These are phyloP conservation scores for Sorghum bicolor DNA, from an alignment of 176 grass and related monocot genomes.

Conservation along the genomic window Sorghum_bicolor_NCBIv3 NC_012872.2:64138501-64139000, in stretches of 20 bases:
- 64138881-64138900: neutral
- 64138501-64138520: conserved; percentile 89
- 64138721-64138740: conserved; percentile 37
- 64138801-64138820: conserved; percentile 21
- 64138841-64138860: conserved; percentile 23
- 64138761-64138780: conserved; percentile 23
- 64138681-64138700: conserved; percentile 71
- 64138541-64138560: conserved; percentile 42
- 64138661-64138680: conserved; percentile 71
- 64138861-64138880: conserved; percentile 28
- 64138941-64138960: conserved; percentile 10
- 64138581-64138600: conserved; percentile 57
- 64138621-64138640: conserved; percentile 40
- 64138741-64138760: conserved; percentile 82
- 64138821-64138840: conserved; percentile 19
- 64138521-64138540: conserved; percentile 77
- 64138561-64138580: conserved; percentile 51
- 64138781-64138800: conserved; percentile 22
- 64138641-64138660: conserved; percentile 51
- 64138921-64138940: neutral
- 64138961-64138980: conserved; percentile 23
- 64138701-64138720: conserved; percentile 39
- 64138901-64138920: neutral
- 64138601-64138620: conserved; percentile 20
- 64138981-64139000: conserved; percentile 12